Base-by-base conservation (phyloP, 768 basidiomycete genomes). In the Lentinula detonsa region DNA sequence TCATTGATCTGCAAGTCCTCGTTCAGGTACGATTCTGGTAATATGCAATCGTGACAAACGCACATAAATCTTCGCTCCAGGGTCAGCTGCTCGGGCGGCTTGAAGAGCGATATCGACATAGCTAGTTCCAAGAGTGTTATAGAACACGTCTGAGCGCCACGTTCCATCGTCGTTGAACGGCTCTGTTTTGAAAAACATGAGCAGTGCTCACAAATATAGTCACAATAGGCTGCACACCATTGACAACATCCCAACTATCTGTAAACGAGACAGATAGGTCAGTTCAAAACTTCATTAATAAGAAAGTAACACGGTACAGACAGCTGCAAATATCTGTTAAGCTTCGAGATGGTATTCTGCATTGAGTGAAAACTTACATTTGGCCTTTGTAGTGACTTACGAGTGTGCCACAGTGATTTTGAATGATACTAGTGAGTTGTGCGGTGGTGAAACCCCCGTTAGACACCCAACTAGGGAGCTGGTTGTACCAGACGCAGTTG, bases 151-250 rank as follows among this genome's bases (percentile, higher is more conserved):
- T 18, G 71, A 59, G 46, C 84, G 79, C 70, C 74, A 83, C 8
- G 81, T 83, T 18, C 86, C 85, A 64, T 86, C 76, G 35, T 86
- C 85, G 64, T 85, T 82, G 73, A 86, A 83, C 9, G 81, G 77
- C 68, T 85, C 77, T 78, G 60, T 28, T 13, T 28, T 31, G 23
- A 33, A 31, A 16, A 23, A 39, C 16, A 46, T 67, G 21, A 31
- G 39, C 33, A 10, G 39, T 40, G 39, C n/a, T 37, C 37, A 23
- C 0, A n/a, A 21, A n/a, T 39, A 39, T 21, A 5, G 43, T 33
- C 3, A 23, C n/a, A 43, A 35, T 56, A 33, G 33, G 9, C 54
- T 6, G 33, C 65, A 1, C 37, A 74, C 74, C 83, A 57, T 84
- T 85, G 57, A 84, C 70, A 40, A 83, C 81, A 66, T 84, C 82